Evolutionary conservation across 345 rosid species (phyloP).

Genomic region (Ceriops decandra): DNA sequence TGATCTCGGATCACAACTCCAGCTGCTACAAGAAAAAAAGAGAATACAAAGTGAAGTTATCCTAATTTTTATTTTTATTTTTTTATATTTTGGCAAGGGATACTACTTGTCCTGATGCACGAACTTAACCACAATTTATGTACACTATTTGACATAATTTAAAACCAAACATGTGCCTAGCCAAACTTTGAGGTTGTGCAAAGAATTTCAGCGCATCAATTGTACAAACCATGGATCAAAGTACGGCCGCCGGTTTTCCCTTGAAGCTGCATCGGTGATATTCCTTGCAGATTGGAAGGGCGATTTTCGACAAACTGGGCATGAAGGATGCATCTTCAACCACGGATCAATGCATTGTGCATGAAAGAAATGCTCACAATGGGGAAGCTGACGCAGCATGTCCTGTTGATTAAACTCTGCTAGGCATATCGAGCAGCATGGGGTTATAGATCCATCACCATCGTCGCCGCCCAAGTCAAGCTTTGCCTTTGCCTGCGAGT

Average conservation of each 20-base stretch:
- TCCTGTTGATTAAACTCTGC: conserved; percentile 31
- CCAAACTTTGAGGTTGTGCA: too few relatives aligned
- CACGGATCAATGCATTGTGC: conserved; percentile 31
- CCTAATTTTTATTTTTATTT: too few relatives aligned
- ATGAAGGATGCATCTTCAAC: conserved; percentile 32
- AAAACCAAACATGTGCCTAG: too few relatives aligned
- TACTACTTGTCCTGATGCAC: too few relatives aligned
- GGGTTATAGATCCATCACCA: conserved; percentile 3
- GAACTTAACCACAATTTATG: too few relatives aligned
- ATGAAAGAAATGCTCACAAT: conserved; percentile 38
- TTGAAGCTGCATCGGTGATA: neutral
- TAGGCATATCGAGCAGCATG: conserved; percentile 37
- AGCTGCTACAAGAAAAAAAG: too few relatives aligned
- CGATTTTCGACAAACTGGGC: conserved; percentile 38
- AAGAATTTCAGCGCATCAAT: neutral
- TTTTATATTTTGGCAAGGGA: too few relatives aligned
- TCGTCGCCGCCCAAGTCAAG: neutral
- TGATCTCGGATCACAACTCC: too few relatives aligned
- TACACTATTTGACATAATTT: too few relatives aligned
- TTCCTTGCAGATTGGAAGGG: conserved; percentile 5
- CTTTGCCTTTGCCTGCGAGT: conserved; percentile 20
- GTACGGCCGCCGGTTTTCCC: neutral
- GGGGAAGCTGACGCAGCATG: conserved; percentile 31
- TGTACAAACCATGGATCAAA: conserved; percentile 8
- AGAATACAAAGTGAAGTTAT: too few relatives aligned